Evolutionary conservation across 768 basidiomycete species (phyloP), one percentile per base, ranked within the genome.

Genomic region (Hygrocybe punicea): DNA sequence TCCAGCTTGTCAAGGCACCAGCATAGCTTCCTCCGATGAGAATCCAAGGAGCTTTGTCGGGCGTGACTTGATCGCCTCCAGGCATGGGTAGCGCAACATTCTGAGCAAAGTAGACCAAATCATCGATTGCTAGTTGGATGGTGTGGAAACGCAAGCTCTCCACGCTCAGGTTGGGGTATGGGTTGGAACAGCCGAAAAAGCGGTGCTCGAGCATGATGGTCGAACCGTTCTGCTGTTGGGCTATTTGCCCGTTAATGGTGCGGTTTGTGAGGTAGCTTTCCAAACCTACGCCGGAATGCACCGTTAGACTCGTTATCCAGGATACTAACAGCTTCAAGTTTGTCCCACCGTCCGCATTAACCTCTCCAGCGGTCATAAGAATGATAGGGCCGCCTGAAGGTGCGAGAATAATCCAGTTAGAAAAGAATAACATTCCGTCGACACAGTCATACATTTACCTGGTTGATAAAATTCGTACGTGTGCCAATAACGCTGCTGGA

Each of bases 161-260:
- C 29, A 79, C 79, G 34, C 74, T 80, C 24, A 90, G 77, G 66
- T 89, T 77, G 17, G 78, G 72, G 48, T 76, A 78, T 4, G 88
- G 88, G 65, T 88, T 91, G 56, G 87, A 89, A n/a, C 80, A 69
- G 13, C 88, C 88, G 59, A 84, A 89, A 75, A 85, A 91, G 21
- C 89, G 79, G 63, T 90, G 88, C 63, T 90, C 87, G 23, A 89
- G 58, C 25, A 89, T 72, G 60, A 89, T 73, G 5, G 81, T 78
- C 16, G 82, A 82, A 19, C 84, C 87, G 35, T 80, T 80, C 56
- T 86, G 76, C 66, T 84, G 82, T 64, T 86, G 82, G 9, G 86
- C 84, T 58, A 87, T 82, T 51, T 76, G 73, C 14, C 87, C 87
- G 58, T 78, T 83, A 60, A 89, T 80, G 5, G 83, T 85, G 10